These are phyloP conservation scores for Chlorella sp. DNA, from an alignment of 139 green algal genomes.

Conservation along the genomic window DNA sequence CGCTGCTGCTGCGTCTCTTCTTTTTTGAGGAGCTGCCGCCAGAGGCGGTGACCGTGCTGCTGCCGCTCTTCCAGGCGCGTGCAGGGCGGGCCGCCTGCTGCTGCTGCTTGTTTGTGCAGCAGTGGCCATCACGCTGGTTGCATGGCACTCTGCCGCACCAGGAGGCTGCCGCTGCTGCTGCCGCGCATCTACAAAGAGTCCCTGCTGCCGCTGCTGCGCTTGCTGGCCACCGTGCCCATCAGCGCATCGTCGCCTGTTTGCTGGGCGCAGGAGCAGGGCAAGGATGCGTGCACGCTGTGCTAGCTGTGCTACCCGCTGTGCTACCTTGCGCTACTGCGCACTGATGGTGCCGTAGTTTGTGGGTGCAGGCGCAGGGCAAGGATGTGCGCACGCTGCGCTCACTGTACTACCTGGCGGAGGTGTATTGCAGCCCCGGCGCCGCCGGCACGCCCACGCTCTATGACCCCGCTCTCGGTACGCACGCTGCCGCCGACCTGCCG, in stretches of 20 bases:
- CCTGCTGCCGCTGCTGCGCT: not conserved
- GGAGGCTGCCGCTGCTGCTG: too few relatives aligned
- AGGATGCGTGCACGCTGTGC: conserved; percentile 30
- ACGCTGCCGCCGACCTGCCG: too few relatives aligned
- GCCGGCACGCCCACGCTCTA: conserved; percentile 48
- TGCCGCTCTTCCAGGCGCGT: conserved; percentile 30
- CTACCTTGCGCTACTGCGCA: too few relatives aligned
- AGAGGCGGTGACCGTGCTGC: conserved; percentile 16
- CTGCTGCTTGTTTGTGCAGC: not conserved
- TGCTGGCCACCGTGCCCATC: not conserved
- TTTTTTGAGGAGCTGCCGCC: conserved; percentile 45
- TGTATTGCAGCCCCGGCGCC: conserved; percentile 19
- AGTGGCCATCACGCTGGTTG: not conserved
- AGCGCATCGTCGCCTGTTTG: too few relatives aligned
- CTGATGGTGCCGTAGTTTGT: too few relatives aligned
- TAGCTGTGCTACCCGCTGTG: conserved; percentile 34
- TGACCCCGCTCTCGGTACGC: conserved; percentile 23
- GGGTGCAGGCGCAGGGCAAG: conserved; percentile 35
- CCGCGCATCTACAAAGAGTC: too few relatives aligned
- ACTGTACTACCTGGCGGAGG: conserved; percentile 30
- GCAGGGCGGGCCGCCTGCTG: not conserved
- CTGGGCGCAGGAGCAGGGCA: conserved; percentile 23
- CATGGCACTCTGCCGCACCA: not conserved
- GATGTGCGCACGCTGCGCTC: conserved; percentile 25
- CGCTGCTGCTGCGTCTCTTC: conserved; percentile 34